A percentile compares a stretch with the other conserved stretches of the same genome.
These are phyloP conservation scores for Aspergillus sp. DNA, from an alignment of 2,329 filamentous ascomycete species.

Conservation along the genomic window DNA sequence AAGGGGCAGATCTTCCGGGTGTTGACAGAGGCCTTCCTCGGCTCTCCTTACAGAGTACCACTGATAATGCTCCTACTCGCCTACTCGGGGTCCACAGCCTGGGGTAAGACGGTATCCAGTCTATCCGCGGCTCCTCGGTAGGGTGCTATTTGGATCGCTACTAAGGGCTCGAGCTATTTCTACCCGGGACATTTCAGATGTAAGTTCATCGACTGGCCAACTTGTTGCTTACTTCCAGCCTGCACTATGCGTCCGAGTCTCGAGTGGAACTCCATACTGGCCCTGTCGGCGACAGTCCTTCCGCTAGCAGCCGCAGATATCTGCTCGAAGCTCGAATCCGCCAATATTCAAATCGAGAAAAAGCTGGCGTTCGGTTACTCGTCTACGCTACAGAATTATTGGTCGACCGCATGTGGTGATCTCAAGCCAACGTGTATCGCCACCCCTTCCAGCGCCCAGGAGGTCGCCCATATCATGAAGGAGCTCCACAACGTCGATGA, in stretches of 20 bases:
- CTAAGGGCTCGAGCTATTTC: too few species aligned
- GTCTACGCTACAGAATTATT: slow-evolving; percentile 35
- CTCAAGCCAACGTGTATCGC: slow-evolving; percentile 40
- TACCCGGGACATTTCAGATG: too few species aligned
- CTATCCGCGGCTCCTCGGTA: too few species aligned
- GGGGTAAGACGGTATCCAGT: too few species aligned
- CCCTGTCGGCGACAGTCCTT: slow-evolving; percentile 11
- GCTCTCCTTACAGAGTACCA: too few species aligned
- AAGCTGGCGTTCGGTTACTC: slow-evolving; percentile 26
- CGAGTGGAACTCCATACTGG: slow-evolving; percentile 11
- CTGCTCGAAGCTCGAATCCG: slow-evolving; percentile 29
- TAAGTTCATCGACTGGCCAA: too few species aligned
- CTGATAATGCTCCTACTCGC: too few species aligned
- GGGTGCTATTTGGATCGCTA: too few species aligned
- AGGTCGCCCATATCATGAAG: slow-evolving; percentile 46
- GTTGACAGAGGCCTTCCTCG: too few species aligned
- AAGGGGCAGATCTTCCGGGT: too few species aligned
- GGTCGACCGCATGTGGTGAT: slow-evolving; percentile 37
- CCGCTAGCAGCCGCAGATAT: slow-evolving; percentile 23
- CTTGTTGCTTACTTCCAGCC: too few species aligned
- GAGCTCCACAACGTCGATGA: slow-evolving; percentile 40
- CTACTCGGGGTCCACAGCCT: too few species aligned
- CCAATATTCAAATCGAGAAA: slow-evolving; percentile 25
- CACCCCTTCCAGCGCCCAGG: slow-evolving; percentile 39
- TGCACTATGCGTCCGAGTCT: slow-evolving; percentile 11